These are phyloP conservation scores for Trichomonas vaginalis DNA, from an alignment of 208 protist genomes.

Conservation along the genomic window DNA sequence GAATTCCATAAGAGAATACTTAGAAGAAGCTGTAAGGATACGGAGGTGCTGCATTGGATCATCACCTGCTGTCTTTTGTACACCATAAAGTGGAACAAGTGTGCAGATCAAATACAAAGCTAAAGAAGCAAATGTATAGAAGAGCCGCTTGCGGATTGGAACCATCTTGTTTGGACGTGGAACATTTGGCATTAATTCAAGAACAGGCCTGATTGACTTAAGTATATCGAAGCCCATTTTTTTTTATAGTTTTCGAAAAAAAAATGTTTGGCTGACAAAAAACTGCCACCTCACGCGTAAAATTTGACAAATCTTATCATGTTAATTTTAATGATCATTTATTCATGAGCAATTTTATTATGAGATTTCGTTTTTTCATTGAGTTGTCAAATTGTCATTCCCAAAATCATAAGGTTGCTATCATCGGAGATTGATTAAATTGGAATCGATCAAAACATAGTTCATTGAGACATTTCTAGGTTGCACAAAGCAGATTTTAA, in stretches of 20 bases:
- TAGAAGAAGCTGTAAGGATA: conserved; percentile 95
- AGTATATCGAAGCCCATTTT: neutral
- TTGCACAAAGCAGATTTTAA: too few species aligned
- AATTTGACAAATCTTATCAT: too few species aligned
- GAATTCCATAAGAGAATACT: conserved; percentile 93
- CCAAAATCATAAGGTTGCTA: too few species aligned
- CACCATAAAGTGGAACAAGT: neutral
- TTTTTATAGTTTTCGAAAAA: too few species aligned
- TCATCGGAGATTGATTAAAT: too few species aligned
- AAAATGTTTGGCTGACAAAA: neutral
- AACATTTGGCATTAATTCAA: neutral
- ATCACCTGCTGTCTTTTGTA: neutral
- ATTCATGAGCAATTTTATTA: too few species aligned
- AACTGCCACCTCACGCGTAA: too few species aligned
- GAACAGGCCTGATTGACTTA: neutral
- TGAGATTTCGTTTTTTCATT: too few species aligned
- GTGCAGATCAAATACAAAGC: neutral
- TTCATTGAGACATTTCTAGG: too few species aligned
- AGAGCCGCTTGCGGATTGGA: neutral
- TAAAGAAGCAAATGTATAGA: neutral
- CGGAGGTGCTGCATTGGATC: conserved; percentile 34
- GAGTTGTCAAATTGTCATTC: too few species aligned
- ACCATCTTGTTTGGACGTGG: neutral
- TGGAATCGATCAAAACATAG: too few species aligned
- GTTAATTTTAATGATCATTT: too few species aligned